phyloP scores from a whole-genome alignment of 306 rosid genomes.

The Myrica gale region DNA sequence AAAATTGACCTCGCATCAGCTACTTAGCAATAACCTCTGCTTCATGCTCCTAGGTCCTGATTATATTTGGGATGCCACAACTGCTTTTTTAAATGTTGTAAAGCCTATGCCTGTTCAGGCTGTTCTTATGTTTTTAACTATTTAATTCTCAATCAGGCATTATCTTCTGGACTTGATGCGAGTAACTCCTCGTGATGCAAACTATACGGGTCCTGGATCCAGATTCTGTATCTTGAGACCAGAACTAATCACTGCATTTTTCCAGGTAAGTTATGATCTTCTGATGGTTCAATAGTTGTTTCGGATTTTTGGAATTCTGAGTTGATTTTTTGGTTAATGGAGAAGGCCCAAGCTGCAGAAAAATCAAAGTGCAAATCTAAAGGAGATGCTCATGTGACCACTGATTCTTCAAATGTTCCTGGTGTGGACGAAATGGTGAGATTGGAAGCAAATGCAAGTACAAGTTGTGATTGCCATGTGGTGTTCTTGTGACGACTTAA shows the following conservation, averaged over 20 bases:
- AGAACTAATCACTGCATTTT: constrained; percentile 79
- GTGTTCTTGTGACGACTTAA: not conserved
- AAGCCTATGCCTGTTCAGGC: constrained; percentile 21
- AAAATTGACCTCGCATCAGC: not conserved
- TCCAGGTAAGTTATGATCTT: constrained; percentile 53
- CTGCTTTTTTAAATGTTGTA: not conserved
- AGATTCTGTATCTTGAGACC: constrained; percentile 87
- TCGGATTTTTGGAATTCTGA: constrained; percentile 22
- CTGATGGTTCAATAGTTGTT: not conserved
- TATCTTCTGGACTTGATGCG: constrained; percentile 98
- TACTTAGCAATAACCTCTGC: not conserved
- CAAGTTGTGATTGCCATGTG: constrained; percentile 19
- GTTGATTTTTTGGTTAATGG: constrained; percentile 23
- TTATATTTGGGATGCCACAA: not conserved
- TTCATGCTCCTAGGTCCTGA: not conserved
- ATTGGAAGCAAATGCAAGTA: constrained; percentile 16
- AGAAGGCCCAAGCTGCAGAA: constrained; percentile 65
- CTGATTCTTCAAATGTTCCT: constrained; percentile 40
- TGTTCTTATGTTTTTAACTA: constrained; percentile 16
- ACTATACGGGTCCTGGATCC: constrained; percentile 78
- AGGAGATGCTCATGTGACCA: constrained; percentile 33
- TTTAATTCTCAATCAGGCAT: constrained; percentile 51
- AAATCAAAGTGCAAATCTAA: constrained; percentile 52
- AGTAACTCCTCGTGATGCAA: constrained; percentile 97
- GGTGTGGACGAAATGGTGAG: constrained; percentile 46